Base-by-base conservation (phyloP, 2,329 filamentous ascomycete species). In the Neopestalotiopsis sp. region DNA sequence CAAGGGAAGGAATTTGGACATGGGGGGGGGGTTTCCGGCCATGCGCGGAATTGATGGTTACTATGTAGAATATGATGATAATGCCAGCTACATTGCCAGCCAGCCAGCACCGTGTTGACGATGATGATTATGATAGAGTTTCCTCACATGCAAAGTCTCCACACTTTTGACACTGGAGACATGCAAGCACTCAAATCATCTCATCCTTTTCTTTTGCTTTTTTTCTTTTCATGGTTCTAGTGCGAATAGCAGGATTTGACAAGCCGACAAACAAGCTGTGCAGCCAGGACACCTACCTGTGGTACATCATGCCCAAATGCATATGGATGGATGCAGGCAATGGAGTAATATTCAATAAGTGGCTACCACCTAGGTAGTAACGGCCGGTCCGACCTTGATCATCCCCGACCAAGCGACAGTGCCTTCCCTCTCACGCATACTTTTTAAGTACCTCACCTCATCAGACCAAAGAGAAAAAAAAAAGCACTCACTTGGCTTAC, bases 91-190 rank as follows among this genome's bases (percentile, higher is more conserved):
- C 24, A 28, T 28, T 28, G 24, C 24, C 24, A 28, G 24, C 24
- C 24, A 28, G 24, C 24, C 24, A 28, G 24, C 3, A 28, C 24
- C 24, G 3, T 53, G 7, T 14, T 24, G 45, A 53, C 45, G 45
- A 53, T 53, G 45, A 17, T 53, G 45, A 53, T 53, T n/a, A 53
- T 53, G 45, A 53, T 53, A 53, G 45, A 53, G n/a, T 53, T 53
- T 53, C 20, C 17, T 53, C 45, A 53, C 45, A 53, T 53, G 45
- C 45, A 53, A 38, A 9, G 45, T 20, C 45, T 53, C 45, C 45
- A 53, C 45, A 28, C 34, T 53, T 7, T 28, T 28, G 24, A 28
- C 24, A 28, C 24, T 4, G 24, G 24, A 28, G 45, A 53, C 20
- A 53, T 53, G 45, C 45, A 53, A 53, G 45, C 45, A 53, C 45